These are phyloP conservation scores for Aspergillus sp. DNA, from an alignment of 2,329 filamentous ascomycete species.

Conservation along the genomic window DNA sequence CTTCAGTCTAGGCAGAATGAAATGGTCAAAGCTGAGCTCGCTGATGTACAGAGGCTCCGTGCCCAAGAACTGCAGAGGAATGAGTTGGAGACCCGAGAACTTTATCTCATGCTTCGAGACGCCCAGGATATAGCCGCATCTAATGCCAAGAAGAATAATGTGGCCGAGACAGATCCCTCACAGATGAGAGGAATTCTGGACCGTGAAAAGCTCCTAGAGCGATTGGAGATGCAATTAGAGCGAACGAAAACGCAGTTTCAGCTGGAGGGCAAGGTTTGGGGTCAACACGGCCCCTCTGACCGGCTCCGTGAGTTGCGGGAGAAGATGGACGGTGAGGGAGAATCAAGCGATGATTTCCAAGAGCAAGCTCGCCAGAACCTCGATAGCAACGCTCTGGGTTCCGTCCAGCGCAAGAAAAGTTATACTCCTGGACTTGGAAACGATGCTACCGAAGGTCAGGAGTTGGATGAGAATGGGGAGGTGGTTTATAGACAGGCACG, in stretches of 20 bases:
- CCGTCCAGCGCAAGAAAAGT: conserved; percentile 56
- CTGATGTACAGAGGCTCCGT: conserved; percentile 77
- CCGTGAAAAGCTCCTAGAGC: conserved; percentile 85
- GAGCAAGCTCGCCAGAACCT: conserved; percentile 58
- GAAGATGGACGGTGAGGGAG: conserved; percentile 75
- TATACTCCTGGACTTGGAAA: conserved; percentile 35
- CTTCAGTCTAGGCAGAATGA: conserved; percentile 83
- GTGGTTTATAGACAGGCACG: conserved; percentile 73
- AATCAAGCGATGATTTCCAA: conserved; percentile 46
- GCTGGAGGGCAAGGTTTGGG: conserved; percentile 88
- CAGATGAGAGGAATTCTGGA: conserved; percentile 91
- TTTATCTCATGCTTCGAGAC: conserved; percentile 97
- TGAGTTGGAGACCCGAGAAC: conserved; percentile 89
- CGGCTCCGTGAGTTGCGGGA: conserved; percentile 86
- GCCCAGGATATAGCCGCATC: conserved; percentile 94
- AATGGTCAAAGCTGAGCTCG: conserved; percentile 80
- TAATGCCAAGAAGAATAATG: conserved; percentile 62
- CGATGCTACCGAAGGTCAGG: conserved; percentile 32
- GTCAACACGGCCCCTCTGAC: conserved; percentile 82
- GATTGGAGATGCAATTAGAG: conserved; percentile 91
- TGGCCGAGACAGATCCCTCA: conserved; percentile 62
- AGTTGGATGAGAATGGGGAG: conserved; percentile 50
- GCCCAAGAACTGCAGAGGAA: conserved; percentile 90
- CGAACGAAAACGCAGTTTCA: conserved; percentile 97
- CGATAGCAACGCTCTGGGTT: conserved; percentile 69